Conservation (phyloP, 208 protist genomes). For the Kentomonas sorsogonicus region DNA sequence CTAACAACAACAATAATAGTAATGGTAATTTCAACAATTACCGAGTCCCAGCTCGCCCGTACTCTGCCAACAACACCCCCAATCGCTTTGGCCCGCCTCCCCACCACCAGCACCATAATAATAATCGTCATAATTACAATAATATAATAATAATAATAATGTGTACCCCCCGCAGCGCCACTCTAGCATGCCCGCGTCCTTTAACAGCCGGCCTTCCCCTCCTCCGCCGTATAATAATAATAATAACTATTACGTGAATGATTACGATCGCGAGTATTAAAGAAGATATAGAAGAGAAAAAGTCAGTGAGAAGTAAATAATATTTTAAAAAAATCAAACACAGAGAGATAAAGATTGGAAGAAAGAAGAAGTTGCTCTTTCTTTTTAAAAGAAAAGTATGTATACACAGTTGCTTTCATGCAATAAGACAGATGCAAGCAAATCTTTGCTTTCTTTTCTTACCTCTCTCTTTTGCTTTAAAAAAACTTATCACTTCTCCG, state of each 20-base stretch:
- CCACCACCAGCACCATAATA: too few relatives aligned
- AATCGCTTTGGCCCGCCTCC: too few relatives aligned
- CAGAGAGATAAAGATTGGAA: background rate
- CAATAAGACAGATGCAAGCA: background rate
- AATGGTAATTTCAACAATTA: too few relatives aligned
- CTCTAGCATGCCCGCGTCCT: background rate
- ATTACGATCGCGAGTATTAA: background rate
- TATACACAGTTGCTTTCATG: background rate
- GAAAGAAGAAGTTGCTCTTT: background rate
- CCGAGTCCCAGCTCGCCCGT: too few relatives aligned
- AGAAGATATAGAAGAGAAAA: background rate
- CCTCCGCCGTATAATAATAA: background rate
- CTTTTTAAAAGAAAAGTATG: background rate
- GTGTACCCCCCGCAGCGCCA: background rate
- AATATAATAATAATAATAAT: conserved; percentile 8
- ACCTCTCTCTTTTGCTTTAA: conserved; percentile 8
- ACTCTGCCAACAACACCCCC: too few relatives aligned
- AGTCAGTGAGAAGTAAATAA: too few relatives aligned
- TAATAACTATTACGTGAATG: background rate
- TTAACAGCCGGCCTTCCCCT: background rate
- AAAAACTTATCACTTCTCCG: too few relatives aligned
- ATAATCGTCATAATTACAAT: background rate
- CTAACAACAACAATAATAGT: too few relatives aligned
- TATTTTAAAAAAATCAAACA: too few relatives aligned
- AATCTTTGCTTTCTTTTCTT: background rate